Evolutionary conservation across 2,329 filamentous ascomycete genomes (phyloP), one percentile per base, ranked within the genome.

Genomic region (Aspergillus pseudoviridinutans): DNA sequence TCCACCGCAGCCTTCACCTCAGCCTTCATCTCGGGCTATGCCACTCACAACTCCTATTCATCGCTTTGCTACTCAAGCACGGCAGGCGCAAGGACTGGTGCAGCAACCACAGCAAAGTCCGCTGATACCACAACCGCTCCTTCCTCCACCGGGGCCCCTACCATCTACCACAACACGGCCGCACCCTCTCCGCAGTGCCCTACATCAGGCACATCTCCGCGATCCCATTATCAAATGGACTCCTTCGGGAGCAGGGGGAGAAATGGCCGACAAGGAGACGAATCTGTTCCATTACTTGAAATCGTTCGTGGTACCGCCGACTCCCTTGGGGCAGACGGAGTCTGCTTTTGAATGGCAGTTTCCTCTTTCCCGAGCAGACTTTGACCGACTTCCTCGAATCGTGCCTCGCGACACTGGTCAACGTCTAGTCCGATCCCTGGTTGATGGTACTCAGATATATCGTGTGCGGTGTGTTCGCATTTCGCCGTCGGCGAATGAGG

Each of bases 391-490:
- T 71, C 73, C 72, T 8, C 61, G 53, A 44, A 49, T 64, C 20
- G 42, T 60, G 3, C 27, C 53, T 7, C 42, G 28, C 4, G 56
- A 50, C 7, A 50, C 54, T 12, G 59, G 75, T 2, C 61, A 70
- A 46, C 68, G 70, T 5, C 51, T 58, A 24, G 64, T 55, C 46
- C 74, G 71, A 55, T 61, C 51, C 27, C 78, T 76, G 65, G 75
- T 71, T 20, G 76, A 84, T 58, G 83, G 83, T 4, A 85, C 83
- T 51, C 72, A 83, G 4, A 81, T 85, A 38, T 87, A 87, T 67
- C 88, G 91, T 17, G 66, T 96, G 24, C 87, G 90, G 9, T 88
- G 89, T 67, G 83, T 88, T 64, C 76, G 78, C 57, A 71, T 78
- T 57, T 60, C 68, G 4, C 58, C 64, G 4, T 56, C 71, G 0